Conservation (phyloP, 2,329 filamentous ascomycete species). For the Harringtonia lauricola region DNA sequence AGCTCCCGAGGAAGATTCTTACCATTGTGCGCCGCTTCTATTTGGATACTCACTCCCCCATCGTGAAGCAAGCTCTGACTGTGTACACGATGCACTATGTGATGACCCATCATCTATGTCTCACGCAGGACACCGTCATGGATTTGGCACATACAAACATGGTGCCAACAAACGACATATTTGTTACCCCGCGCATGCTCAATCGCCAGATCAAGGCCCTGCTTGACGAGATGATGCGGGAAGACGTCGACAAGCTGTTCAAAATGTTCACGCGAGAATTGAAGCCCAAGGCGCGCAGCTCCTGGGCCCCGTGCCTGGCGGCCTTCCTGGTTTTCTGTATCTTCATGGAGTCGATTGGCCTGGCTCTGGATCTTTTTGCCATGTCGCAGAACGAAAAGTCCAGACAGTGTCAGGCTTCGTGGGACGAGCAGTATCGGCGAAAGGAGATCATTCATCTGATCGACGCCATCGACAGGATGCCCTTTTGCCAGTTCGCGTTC, state of each 20-base stretch:
- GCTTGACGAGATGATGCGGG: slow-evolving; percentile 42
- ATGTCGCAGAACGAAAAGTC: slow-evolving; percentile 39
- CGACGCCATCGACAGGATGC: slow-evolving; percentile 43
- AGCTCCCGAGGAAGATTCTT: slow-evolving; percentile 34
- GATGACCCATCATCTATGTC: slow-evolving; percentile 41
- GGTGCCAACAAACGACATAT: slow-evolving; percentile 30
- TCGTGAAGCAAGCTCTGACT: slow-evolving; percentile 41
- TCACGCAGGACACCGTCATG: slow-evolving; percentile 32
- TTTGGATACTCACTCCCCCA: slow-evolving; percentile 31
- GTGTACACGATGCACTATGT: slow-evolving; percentile 48
- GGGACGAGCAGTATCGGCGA: slow-evolving; percentile 17
- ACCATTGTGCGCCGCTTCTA: slow-evolving; percentile 36
- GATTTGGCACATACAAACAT: slow-evolving; percentile 29
- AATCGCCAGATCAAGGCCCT: slow-evolving; percentile 45
- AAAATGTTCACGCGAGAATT: slow-evolving; percentile 40
- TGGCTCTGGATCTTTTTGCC: slow-evolving; percentile 40
- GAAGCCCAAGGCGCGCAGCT: slow-evolving; percentile 39
- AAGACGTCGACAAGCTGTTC: slow-evolving; percentile 40
- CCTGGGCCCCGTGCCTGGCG: slow-evolving; percentile 46
- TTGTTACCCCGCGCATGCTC: slow-evolving; percentile 41
- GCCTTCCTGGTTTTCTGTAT: slow-evolving; percentile 45
- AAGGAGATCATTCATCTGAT: slow-evolving; percentile 36
- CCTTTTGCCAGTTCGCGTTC: slow-evolving; percentile 48
- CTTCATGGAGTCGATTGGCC: slow-evolving; percentile 47
- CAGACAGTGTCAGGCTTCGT: slow-evolving; percentile 25